These are phyloP conservation scores for Silene coronaria DNA, from an alignment of 179 eudicot species.

Conservation along the genomic window DNA sequence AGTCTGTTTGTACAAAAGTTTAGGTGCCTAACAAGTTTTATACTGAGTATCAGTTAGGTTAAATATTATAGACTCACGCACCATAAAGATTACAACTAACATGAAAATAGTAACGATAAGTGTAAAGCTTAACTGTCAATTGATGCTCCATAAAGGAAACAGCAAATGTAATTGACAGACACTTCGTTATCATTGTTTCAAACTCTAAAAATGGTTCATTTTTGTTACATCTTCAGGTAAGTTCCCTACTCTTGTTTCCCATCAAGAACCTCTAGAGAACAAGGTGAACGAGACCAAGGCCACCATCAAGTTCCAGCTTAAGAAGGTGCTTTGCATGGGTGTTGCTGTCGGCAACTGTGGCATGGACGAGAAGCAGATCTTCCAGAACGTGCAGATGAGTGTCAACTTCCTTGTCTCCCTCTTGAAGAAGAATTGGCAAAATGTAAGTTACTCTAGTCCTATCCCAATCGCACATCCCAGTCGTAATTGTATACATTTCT, in stretches of 20 bases:
- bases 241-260: conserved; percentile 75
- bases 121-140: too few species aligned
- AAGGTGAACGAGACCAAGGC: conserved; percentile 80
- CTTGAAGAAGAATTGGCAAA: conserved; percentile 90
- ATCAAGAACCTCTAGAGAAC: conserved; percentile 71
- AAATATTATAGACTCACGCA: too few species aligned
- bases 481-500: too few species aligned
- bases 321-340: conserved; percentile 91
- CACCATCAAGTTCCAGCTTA: conserved; percentile 73
- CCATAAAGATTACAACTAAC: too few species aligned
- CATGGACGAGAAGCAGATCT: conserved; percentile 87
- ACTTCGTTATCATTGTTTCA: background rate
- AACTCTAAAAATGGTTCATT: background rate
- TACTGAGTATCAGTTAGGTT: too few species aligned
- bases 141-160: too few species aligned
- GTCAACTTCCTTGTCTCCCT: conserved; percentile 83
- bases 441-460: conserved; percentile 36
- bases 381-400: conserved; percentile 83
- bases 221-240: conserved; percentile 42
- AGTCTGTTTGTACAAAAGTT: too few species aligned
- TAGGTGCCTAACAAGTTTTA: too few species aligned
- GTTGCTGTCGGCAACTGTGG: conserved; percentile 74
- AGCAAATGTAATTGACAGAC: too few species aligned
- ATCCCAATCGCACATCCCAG: too few species aligned
- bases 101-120: too few species aligned